phyloP scores from a whole-genome alignment of 2,329 filamentous ascomycete species.

The Ceratocystis alfenasii region DNA sequence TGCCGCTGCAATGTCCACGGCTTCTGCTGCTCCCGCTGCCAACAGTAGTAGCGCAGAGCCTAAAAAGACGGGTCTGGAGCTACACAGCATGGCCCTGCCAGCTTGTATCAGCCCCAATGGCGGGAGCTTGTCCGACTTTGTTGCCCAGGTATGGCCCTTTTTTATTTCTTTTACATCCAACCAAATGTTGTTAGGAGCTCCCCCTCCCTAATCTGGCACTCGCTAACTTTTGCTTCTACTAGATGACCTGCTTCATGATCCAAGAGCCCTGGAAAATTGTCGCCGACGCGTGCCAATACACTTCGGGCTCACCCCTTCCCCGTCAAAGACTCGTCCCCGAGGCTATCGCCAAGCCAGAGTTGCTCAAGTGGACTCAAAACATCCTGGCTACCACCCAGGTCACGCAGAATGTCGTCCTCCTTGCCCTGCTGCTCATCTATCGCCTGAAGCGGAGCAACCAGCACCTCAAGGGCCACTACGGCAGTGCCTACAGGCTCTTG shows the following conservation, averaged over 20 bases:
- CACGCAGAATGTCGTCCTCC: slow-evolving; percentile 82
- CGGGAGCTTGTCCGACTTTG: slow-evolving; percentile 69
- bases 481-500: slow-evolving; percentile 84
- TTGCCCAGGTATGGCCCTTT: slow-evolving; percentile 54
- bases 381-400: slow-evolving; percentile 92
- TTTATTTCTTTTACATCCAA: neutral
- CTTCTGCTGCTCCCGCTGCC: neutral
- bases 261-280: slow-evolving; percentile 81
- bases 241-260: slow-evolving; percentile 97
- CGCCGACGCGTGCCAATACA: slow-evolving; percentile 56
- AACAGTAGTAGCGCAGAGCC: slow-evolving; percentile 6
- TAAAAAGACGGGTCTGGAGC: slow-evolving; percentile 34
- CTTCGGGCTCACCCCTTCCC: slow-evolving; percentile 24
- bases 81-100: slow-evolving; percentile 58
- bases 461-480: slow-evolving; percentile 75
- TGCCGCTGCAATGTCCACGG: neutral
- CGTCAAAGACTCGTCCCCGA: slow-evolving; percentile 51
- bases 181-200: neutral
- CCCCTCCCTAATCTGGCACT: neutral
- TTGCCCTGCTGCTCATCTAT: slow-evolving; percentile 87
- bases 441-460: slow-evolving; percentile 83
- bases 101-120: slow-evolving; percentile 62
- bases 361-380: slow-evolving; percentile 72
- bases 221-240: slow-evolving; percentile 6
- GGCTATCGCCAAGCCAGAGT: slow-evolving; percentile 46